Evolutionary conservation across 2,329 filamentous ascomycete genomes (phyloP).

Genomic region (Fusarium cicatricum): DNA sequence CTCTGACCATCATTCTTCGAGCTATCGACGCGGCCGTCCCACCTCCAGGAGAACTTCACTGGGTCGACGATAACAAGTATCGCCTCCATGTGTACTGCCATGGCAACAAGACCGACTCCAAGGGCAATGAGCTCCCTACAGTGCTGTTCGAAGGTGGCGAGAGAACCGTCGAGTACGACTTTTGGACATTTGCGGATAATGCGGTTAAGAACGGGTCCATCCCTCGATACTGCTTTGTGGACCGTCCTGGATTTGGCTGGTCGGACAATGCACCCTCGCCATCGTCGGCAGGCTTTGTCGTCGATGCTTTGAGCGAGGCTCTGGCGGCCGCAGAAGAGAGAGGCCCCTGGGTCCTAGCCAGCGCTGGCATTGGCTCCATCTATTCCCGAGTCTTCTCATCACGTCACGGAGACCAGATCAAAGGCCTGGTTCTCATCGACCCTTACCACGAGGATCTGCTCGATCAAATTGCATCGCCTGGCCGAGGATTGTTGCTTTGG

Average conservation of each 20-base stretch:
- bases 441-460: slow-evolving; percentile 89
- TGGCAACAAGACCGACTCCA: slow-evolving; percentile 70
- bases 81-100: slow-evolving; percentile 83
- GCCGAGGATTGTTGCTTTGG: slow-evolving; percentile 87
- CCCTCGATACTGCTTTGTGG: slow-evolving; percentile 90
- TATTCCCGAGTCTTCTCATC: slow-evolving; percentile 93
- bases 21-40: slow-evolving; percentile 79
- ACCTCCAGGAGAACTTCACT: slow-evolving; percentile 77
- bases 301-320: slow-evolving; percentile 87
- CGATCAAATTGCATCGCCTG: slow-evolving; percentile 68
- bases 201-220: slow-evolving; percentile 84
- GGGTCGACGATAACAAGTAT: slow-evolving; percentile 86
- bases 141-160: slow-evolving; percentile 88
- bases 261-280: slow-evolving; percentile 93
- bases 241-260: slow-evolving; percentile 89
- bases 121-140: slow-evolving; percentile 71
- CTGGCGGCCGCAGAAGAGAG: slow-evolving; percentile 81
- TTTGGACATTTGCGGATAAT: slow-evolving; percentile 82
- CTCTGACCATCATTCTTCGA: slow-evolving; percentile 80
- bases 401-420: slow-evolving; percentile 77
- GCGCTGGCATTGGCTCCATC: slow-evolving; percentile 85
- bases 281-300: slow-evolving; percentile 91
- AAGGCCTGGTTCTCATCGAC: slow-evolving; percentile 85
- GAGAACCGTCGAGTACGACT: slow-evolving; percentile 76
- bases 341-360: slow-evolving; percentile 89